Base-by-base conservation (phyloP, 169 alveolate species). In the Blepharisma undulans region DNA sequence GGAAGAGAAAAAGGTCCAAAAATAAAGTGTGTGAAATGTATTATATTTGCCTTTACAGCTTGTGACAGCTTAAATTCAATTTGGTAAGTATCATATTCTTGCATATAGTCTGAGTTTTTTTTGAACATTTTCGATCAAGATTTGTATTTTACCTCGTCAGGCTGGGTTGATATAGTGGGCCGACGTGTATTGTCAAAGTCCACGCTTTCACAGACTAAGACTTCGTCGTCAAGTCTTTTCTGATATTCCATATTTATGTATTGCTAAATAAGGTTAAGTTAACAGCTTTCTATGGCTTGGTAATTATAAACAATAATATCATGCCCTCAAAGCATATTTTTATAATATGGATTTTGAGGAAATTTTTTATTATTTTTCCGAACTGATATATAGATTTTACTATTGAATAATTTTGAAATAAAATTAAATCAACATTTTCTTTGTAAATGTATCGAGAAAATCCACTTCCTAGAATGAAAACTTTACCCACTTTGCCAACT, bases 1-100 rank as follows among this genome's bases (percentile, higher is more conserved):
- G 87, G 87, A 27, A 79, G 61, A 33, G 61, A 79, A 30, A 79
- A 79, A 30, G 87, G 87, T 76, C 87, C 87, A 27, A 79, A 21
- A 33, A 79, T 8, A 2, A 29, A 32, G 87, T 30, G 66, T 32
- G 34, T n/a, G 16, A 79, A 79, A 32, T 79, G 87, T 22, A 32
- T 32, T 27, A 79, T 29, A 27, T 27, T n/a, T 14, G 87, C 87
- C 27, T 27, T 22, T 27, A 79, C 12, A 30, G 87, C 87, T 4
- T 79, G 36, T 10, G 29, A 27, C 10, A 29, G 34, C 66, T 4
- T 30, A 33, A 79, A 79, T 22, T 79, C 66, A 8, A 79, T 32
- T 79, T 79, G 72, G 19, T 79, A 79, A 79, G 36, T 79, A n/a
- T 79, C 87, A 4, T 79, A 25, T 74, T 29, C 80, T 22, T 74